phyloP scores from a whole-genome alignment of 202 grass and related monocot species.

The Schoenoplectus tabernaemontani region DNA sequence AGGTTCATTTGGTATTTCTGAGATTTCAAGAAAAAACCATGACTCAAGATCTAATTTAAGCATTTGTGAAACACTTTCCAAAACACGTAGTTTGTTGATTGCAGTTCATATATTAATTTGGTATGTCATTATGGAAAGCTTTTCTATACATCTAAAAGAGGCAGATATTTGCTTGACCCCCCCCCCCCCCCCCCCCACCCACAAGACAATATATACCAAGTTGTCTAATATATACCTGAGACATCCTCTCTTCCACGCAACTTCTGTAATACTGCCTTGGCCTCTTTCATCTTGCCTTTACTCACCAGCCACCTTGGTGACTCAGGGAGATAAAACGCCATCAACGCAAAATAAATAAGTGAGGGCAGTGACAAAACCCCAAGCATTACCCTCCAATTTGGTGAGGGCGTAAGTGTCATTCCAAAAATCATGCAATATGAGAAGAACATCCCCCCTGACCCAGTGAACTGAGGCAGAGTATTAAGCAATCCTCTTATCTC shows the following conservation, averaged over 20 bases:
- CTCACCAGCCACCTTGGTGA: conserved; percentile 83
- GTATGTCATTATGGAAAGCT: background rate
- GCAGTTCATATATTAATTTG: background rate
- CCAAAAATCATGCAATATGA: conserved; percentile 68
- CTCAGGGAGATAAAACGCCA: conserved; percentile 49
- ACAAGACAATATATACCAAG: background rate
- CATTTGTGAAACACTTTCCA: background rate
- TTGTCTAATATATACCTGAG: conserved; percentile 21
- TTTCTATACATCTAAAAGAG: background rate
- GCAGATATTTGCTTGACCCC: background rate
- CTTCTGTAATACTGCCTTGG: conserved; percentile 48
- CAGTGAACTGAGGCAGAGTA: conserved; percentile 61
- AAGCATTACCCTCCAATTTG: conserved; percentile 72
- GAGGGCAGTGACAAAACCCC: conserved; percentile 50
- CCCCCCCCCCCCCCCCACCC: too few relatives aligned
- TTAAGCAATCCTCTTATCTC: conserved; percentile 55
- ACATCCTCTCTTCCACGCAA: conserved; percentile 55
- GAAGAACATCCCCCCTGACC: conserved; percentile 48
- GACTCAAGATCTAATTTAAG: background rate
- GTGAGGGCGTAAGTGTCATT: conserved; percentile 48
- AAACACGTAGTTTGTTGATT: background rate
- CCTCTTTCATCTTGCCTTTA: conserved; percentile 72
- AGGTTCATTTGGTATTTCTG: background rate
- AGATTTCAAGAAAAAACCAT: background rate
- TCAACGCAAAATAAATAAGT: conserved; percentile 38